Conservation (phyloP, 371 early-diverging fungal species). For the Mucor velutinosus region DNA sequence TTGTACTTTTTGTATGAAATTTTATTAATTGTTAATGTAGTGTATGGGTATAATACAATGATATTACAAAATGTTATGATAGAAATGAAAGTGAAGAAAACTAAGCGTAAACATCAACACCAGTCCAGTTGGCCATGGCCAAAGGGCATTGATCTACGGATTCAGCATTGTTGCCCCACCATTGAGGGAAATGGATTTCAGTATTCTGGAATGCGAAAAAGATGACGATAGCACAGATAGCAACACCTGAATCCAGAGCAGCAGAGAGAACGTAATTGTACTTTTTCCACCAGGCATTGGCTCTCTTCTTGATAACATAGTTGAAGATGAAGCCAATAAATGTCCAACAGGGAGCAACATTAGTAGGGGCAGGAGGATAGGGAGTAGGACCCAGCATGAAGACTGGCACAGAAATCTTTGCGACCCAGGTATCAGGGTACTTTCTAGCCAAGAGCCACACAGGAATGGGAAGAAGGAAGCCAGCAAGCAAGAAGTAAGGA, state of each 20-base stretch:
- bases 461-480: slow-evolving; percentile 53
- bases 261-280: slow-evolving; percentile 75
- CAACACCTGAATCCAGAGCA: slow-evolving; percentile 70
- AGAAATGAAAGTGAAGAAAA: neutral
- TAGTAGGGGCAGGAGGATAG: slow-evolving; percentile 45
- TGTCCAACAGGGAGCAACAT: slow-evolving; percentile 58
- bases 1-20: neutral
- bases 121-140: slow-evolving; percentile 40
- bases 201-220: slow-evolving; percentile 51
- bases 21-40: neutral
- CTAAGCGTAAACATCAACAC: slow-evolving; percentile 41
- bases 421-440: slow-evolving; percentile 51
- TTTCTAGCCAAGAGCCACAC: slow-evolving; percentile 43
- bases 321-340: slow-evolving; percentile 65
- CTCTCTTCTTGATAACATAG: slow-evolving; percentile 51
- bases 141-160: slow-evolving; percentile 43
- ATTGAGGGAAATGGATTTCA: slow-evolving; percentile 35
- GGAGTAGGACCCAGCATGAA: slow-evolving; percentile 44
- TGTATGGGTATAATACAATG: neutral
- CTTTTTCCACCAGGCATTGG: slow-evolving; percentile 65
- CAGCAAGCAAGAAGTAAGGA: slow-evolving; percentile 44
- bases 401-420: slow-evolving; percentile 57
- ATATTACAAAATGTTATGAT: slow-evolving; percentile 1
- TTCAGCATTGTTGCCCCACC: slow-evolving; percentile 44
- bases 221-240: slow-evolving; percentile 51